These are phyloP conservation scores for Clonostachys rosea DNA, from an alignment of 2,329 filamentous ascomycete genomes.

Conservation along the genomic window DNA sequence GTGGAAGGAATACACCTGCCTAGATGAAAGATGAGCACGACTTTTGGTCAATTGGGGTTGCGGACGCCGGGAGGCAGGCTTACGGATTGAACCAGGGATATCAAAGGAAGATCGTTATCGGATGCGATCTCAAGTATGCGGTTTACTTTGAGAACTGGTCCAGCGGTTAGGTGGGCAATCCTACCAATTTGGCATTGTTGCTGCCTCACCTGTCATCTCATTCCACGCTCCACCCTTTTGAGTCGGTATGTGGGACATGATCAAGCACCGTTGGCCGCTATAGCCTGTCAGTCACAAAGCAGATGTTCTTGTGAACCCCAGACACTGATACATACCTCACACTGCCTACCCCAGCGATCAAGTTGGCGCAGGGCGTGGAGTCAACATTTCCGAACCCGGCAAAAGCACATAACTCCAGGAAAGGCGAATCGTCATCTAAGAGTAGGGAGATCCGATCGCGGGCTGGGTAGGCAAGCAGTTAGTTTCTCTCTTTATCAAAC, in stretches of 20 bases:
- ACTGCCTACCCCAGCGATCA: slow-evolving; percentile 29
- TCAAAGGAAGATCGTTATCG: slow-evolving; percentile 31
- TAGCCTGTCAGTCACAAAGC: neutral
- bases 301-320: slow-evolving; percentile 6
- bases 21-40: neutral
- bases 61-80: neutral
- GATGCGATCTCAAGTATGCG: slow-evolving; percentile 16
- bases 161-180: slow-evolving; percentile 1
- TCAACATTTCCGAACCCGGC: slow-evolving; percentile 23
- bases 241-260: slow-evolving; percentile 34
- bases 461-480: slow-evolving; percentile 11
- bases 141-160: slow-evolving; percentile 27
- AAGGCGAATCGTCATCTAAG: slow-evolving; percentile 28
- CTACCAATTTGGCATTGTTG: neutral
- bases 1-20: slow-evolving; percentile 31
- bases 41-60: neutral
- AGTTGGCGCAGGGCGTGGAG: slow-evolving; percentile 26
- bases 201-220: slow-evolving; percentile 22
- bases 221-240: slow-evolving; percentile 36
- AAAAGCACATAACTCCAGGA: slow-evolving; percentile 29
- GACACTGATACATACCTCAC: slow-evolving; percentile 5
- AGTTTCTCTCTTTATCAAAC: no score
- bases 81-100: slow-evolving; percentile 32
- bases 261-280: slow-evolving; percentile 25
- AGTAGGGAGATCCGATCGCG: slow-evolving; percentile 28